Evolutionary conservation across 306 rosid genomes (phyloP), one percentile per base, ranked within the genome.

Genomic region (Quillaja saponaria): DNA sequence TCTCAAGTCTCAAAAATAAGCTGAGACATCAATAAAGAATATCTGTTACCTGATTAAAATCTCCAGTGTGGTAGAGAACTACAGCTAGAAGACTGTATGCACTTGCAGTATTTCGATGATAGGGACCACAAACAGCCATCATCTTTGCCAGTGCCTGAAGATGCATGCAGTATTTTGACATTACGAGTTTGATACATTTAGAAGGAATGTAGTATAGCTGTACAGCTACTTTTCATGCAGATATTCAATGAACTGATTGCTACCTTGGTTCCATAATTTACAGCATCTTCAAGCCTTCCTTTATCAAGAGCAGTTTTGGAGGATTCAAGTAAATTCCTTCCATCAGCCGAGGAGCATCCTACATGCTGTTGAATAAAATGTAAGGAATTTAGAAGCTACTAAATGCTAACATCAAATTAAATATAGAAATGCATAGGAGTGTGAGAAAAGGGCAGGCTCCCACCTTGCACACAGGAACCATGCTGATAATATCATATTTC

Each of bases 51-150:
- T 92, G 98, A 81, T 88, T 92, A 49, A 92, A 88, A 70, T 92
- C 98, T 58, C 98, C 98, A 0, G 96, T 88, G 80, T 92, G 98
- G 79, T 92, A 92, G 61, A 92, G 96, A 77, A 92, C 98, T 66
- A 92, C 98, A 2, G 98, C 98, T 34, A 92, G 73, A 70, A 92
- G 96, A 79, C 98, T 88, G 69, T 92, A 92, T 10, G 98, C 96
- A 77, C 95, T 86, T 0, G 98, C 98, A 16, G 96, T 92, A 78
- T 78, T 82, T 58, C 98, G 95, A 83, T 92, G 95, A 76, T 84
- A 86, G 15, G 96, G 96, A 37, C 98, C 98, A 67, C 95, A 92
- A 50, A 92, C 89, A 58, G 94, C 76, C 70, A 92, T 81, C 96
- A 92, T 88, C 78, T 84, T 92, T 15, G 96, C 78, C 21, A 92